These are phyloP conservation scores for Aspergillus tanneri DNA, from an alignment of 2,329 filamentous ascomycete species.

Conservation along the genomic window DNA sequence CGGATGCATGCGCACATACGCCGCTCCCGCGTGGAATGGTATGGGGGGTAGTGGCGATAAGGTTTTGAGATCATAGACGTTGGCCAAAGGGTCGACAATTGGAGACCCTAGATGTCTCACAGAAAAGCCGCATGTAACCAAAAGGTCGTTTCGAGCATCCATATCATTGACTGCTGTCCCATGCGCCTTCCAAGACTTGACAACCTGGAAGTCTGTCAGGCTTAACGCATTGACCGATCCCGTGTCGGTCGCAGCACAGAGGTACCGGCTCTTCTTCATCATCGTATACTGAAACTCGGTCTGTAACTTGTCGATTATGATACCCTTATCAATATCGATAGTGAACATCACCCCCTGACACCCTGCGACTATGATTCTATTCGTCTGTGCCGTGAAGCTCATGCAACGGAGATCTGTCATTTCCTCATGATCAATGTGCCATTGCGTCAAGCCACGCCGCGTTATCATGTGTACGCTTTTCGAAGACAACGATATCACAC, in stretches of 20 bases:
- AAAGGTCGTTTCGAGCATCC: conserved; percentile 92
- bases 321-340: conserved; percentile 69
- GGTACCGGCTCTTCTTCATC: conserved; percentile 84
- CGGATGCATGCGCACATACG: conserved; percentile 94
- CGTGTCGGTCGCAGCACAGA: conserved; percentile 83
- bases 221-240: conserved; percentile 87
- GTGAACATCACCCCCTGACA: conserved; percentile 83
- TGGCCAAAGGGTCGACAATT: conserved; percentile 88
- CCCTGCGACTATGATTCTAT: conserved; percentile 82
- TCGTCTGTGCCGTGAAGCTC: conserved; percentile 87
- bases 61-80: conserved; percentile 93
- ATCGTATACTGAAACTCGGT: conserved; percentile 79
- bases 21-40: conserved; percentile 85
- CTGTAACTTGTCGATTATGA: conserved; percentile 68
- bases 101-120: conserved; percentile 74
- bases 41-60: conserved; percentile 85
- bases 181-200: conserved; percentile 90
- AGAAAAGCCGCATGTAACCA: conserved; percentile 93
- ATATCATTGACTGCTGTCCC: conserved; percentile 89
- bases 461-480: conserved; percentile 86
- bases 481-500: conserved; percentile 79
- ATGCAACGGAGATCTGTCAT: conserved; percentile 91
- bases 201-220: conserved; percentile 69
- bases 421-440: conserved; percentile 76
- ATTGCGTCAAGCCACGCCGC: conserved; percentile 77